A percentile compares a stretch with the other conserved stretches of the same genome.
Conservation (phyloP, 2,329 filamentous ascomycete genomes). For the Huntiella abstrusa region DNA sequence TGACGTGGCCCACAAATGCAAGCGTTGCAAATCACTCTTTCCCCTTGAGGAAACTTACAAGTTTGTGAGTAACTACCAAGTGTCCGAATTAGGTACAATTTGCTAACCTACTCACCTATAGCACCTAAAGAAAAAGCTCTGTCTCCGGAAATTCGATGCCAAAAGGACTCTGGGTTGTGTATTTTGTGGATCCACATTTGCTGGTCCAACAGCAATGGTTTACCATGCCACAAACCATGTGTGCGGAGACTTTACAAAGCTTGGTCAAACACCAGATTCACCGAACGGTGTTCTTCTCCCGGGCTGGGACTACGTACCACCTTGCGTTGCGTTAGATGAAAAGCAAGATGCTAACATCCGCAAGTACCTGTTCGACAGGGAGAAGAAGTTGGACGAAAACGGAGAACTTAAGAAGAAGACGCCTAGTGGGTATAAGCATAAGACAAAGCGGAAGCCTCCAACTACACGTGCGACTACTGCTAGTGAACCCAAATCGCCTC, state of each 20-base stretch:
- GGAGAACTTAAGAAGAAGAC: neutral
- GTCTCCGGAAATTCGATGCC: slow-evolving; percentile 13
- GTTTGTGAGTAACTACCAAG: slow-evolving; percentile 10
- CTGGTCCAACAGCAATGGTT: slow-evolving; percentile 21
- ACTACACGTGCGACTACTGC: neutral
- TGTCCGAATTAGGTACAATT: slow-evolving; percentile 10
- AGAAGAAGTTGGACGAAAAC: neutral
- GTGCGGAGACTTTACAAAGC: slow-evolving; percentile 24
- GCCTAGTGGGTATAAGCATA: neutral
- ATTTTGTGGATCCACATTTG: slow-evolving; percentile 21
- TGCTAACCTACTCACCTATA: slow-evolving; percentile 11
- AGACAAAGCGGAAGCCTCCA: neutral
- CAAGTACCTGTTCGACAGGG: neutral
- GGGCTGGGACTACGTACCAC: too few species aligned
- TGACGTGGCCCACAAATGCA: slow-evolving; percentile 5
- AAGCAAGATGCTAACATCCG: neutral
- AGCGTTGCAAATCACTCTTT: slow-evolving; percentile 13
- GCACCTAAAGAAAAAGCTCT: slow-evolving; percentile 21
- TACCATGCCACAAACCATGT: slow-evolving; percentile 28
- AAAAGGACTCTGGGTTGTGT: slow-evolving; percentile 21
- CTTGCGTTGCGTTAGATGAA: too few species aligned
- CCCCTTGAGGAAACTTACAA: neutral
- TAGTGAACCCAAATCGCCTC: neutral
- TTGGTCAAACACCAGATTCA: neutral
- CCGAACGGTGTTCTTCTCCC: slow-evolving; percentile 1